phyloP scores from a whole-genome alignment of 495 filamentous ascomycete genomes.

The Penicillium goetzii region DNA sequence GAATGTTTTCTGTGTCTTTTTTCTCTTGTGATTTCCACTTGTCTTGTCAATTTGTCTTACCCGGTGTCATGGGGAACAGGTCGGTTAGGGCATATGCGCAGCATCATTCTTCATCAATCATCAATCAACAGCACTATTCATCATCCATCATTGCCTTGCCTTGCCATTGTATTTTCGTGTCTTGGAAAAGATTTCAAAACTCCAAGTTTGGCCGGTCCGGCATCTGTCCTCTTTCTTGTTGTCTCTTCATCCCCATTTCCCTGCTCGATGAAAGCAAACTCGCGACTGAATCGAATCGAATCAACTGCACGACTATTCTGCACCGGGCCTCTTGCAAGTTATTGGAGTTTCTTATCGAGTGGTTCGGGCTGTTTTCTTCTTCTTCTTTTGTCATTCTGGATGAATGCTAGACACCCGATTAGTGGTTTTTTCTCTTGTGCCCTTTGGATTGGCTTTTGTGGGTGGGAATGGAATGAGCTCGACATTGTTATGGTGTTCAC shows the following conservation, averaged over 20 bases:
- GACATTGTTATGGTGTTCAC: conserved; percentile 28
- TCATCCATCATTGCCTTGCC: conserved; percentile 4
- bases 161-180: not conserved
- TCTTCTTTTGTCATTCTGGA: conserved; percentile 1
- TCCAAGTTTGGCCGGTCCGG: conserved; percentile 1
- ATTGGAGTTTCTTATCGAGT: conserved; percentile 27
- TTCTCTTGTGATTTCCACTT: conserved; percentile 22
- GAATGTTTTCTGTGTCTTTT: conserved; percentile 22
- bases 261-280: not conserved
- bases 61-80: conserved; percentile 16
- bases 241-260: not conserved
- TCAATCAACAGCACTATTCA: conserved; percentile 7
- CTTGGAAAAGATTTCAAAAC: not conserved
- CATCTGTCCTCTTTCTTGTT: not conserved
- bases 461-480: conserved; percentile 9
- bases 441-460: conserved; percentile 1
- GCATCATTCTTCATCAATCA: conserved; percentile 17
- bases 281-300: not conserved
- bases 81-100: conserved; percentile 18
- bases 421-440: conserved; percentile 10
- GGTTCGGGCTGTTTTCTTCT: not conserved
- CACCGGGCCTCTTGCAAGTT: conserved; percentile 12
- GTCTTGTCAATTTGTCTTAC: conserved; percentile 29
- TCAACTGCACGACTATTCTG: not conserved
- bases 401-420: conserved; percentile 24